Base-by-base conservation (phyloP, 1,284 basidiomycete genomes). In the Anthracocystis walkeri region DNA sequence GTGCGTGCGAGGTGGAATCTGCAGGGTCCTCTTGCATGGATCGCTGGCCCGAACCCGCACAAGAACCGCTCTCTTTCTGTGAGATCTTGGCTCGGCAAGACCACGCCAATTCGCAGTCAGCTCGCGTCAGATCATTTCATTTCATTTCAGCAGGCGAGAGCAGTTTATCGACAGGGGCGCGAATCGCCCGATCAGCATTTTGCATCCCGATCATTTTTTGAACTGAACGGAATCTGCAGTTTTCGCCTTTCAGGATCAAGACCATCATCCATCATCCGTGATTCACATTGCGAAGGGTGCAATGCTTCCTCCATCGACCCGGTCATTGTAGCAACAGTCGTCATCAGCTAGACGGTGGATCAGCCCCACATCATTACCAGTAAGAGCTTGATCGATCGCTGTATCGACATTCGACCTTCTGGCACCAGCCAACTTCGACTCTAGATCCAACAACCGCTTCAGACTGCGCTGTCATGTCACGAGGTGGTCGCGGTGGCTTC, bases 401-500 rank as follows among this genome's bases (percentile, higher is more conserved):
- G 18, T 12, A 42, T 42, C 41, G 16, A 42, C 41, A 4, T 42
- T n/a, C 1, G 31, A 10, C 7, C n/a, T 41, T 41, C 41, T 20
- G 41, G 11, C 44, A 46, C 12, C 2, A 14, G 44, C 23, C 25
- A 27, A 21, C 40, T 20, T 14, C 52, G 41, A 31, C 40, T 21
- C 27, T 16, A 7, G 18, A 29, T 4, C 23, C 7, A 42, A 20
- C 25, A 27, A 18, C 6, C 2, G 16, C 12, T 3, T 40, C 25
- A 31, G 50, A 6, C 48, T 16, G 6, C 18, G 16, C 38, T 29
- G 8, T 8, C 29, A 73, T 74, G 71, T 74, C 71, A 3, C 55
- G 73, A 42, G 73, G 73, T 11, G 73, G 74, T 35, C 64, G 74
- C 31, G 69, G 74, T 10, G 74, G 74, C 53, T 76, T 72, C 40